Conservation (phyloP, 2,329 filamentous ascomycete species). For the Aspergillus pseudotamarii region DNA sequence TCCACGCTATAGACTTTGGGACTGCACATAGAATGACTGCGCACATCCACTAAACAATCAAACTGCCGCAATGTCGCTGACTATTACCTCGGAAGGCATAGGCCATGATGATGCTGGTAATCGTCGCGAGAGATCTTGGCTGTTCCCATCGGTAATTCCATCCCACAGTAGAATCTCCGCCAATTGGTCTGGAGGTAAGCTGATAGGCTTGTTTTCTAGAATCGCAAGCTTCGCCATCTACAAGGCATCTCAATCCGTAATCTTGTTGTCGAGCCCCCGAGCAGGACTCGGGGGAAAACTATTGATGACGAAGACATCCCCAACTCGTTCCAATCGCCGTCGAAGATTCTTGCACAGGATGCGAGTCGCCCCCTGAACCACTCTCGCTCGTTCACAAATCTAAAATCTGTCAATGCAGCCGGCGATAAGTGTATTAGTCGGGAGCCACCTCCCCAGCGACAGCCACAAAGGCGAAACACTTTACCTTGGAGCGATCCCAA, state of each 20-base stretch:
- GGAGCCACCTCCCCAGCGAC: conserved; percentile 23
- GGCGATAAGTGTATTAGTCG: conserved; percentile 13
- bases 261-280: conserved; percentile 66
- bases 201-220: conserved; percentile 53
- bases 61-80: conserved; percentile 25
- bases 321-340: conserved; percentile 65
- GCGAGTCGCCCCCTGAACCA: conserved; percentile 56
- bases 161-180: neutral
- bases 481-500: conserved; percentile 65
- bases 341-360: conserved; percentile 62
- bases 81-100: conserved; percentile 18
- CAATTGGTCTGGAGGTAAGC: conserved; percentile 9
- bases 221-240: conserved; percentile 85
- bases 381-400: conserved; percentile 61
- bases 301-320: conserved; percentile 77
- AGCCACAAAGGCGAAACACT: conserved; percentile 58
- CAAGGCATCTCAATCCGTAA: conserved; percentile 87
- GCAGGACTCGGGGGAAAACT: conserved; percentile 59
- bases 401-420: conserved; percentile 36
- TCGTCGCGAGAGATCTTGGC: conserved; percentile 52
- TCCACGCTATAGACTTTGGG: neutral
- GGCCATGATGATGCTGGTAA: conserved; percentile 31
- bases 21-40: neutral
- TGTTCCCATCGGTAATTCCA: conserved; percentile 53
- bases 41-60: neutral